Conservation (phyloP, 306 rosid genomes). For the Quercus cerris region DNA sequence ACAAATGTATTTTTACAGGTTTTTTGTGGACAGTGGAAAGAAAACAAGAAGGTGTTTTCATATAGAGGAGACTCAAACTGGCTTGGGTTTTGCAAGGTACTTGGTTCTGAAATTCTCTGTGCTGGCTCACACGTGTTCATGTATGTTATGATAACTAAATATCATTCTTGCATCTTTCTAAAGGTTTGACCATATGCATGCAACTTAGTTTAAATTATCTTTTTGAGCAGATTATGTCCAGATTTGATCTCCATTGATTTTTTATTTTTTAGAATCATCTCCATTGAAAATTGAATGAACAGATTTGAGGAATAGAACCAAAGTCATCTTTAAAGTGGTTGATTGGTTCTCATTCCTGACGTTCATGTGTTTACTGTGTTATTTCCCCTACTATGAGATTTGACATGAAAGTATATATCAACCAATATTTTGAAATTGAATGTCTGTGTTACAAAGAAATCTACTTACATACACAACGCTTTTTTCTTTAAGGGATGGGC, state of each 20-base stretch:
- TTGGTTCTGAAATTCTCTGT: background rate
- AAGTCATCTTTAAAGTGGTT: background rate
- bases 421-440: background rate
- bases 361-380: background rate
- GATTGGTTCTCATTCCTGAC: background rate
- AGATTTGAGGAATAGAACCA: background rate
- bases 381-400: background rate
- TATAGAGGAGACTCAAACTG: constrained; percentile 95
- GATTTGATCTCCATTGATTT: background rate
- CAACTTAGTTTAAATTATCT: background rate
- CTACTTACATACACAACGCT: background rate
- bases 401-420: background rate
- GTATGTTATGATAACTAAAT: background rate
- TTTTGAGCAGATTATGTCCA: background rate
- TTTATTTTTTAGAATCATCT: too few relatives aligned
- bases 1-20: constrained; percentile 43
- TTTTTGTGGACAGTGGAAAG: constrained; percentile 81
- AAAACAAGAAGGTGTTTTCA: constrained; percentile 50
- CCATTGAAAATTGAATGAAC: background rate
- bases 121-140: background rate
- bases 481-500: background rate
- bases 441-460: background rate
- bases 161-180: background rate
- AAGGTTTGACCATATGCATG: background rate
- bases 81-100: constrained; percentile 96